Conservation (phyloP, 805 yeast genomes). For the Jamesozyma piceae region DNA sequence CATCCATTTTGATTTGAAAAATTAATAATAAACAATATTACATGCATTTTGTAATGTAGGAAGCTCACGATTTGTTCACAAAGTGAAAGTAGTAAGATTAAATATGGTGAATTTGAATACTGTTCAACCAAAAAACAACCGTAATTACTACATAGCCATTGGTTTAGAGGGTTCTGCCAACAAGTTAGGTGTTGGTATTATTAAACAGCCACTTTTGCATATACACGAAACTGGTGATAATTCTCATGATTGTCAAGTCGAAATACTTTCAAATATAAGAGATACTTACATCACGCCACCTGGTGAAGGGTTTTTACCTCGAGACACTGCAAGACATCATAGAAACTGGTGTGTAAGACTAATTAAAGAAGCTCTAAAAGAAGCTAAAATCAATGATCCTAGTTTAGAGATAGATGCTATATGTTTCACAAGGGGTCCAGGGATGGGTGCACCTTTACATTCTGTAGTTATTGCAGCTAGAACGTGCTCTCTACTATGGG, state of each 20-base stretch:
- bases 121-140: slow-evolving; percentile 23
- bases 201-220: slow-evolving; percentile 47
- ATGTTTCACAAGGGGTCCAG: slow-evolving; percentile 97
- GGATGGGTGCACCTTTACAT: slow-evolving; percentile 98
- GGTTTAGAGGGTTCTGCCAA: slow-evolving; percentile 98
- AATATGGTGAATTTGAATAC: slow-evolving; percentile 27
- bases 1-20: too few relatives aligned
- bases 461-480: slow-evolving; percentile 90
- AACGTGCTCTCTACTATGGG: slow-evolving; percentile 70
- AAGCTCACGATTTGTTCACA: too few relatives aligned
- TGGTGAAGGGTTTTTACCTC: slow-evolving; percentile 93
- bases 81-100: not conserved
- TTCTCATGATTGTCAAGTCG: slow-evolving; percentile 51
- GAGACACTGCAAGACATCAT: slow-evolving; percentile 96
- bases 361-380: slow-evolving; percentile 54
- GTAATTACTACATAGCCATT: slow-evolving; percentile 53
- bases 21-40: too few relatives aligned
- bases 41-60: too few relatives aligned
- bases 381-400: slow-evolving; percentile 41
- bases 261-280: slow-evolving; percentile 78
- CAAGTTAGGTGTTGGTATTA: slow-evolving; percentile 88
- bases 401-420: slow-evolving; percentile 59
- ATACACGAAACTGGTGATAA: slow-evolving; percentile 39
- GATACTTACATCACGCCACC: slow-evolving; percentile 95
- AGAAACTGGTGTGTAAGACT: slow-evolving; percentile 86